Conservation (phyloP, 208 protist species). For the Trypanosomatidae sp. region DNA sequence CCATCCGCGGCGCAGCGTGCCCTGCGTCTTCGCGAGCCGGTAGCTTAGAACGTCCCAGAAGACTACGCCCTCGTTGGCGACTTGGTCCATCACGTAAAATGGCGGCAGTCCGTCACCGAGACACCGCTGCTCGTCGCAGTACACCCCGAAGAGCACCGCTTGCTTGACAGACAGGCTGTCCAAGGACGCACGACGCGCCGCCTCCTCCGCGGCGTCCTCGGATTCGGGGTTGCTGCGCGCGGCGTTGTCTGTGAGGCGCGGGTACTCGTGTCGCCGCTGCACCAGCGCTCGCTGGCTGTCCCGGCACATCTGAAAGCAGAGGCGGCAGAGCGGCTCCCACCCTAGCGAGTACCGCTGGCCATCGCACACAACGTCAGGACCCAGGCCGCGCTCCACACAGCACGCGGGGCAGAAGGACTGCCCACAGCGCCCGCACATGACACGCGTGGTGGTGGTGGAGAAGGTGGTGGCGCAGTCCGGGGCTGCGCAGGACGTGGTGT, state of each 20-base stretch:
- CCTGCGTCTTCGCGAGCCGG: slow-evolving; percentile 20
- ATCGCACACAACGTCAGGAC: slow-evolving; percentile 37
- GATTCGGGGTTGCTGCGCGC: background rate
- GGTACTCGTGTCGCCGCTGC: slow-evolving; percentile 13
- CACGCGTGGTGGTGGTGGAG: slow-evolving; percentile 32
- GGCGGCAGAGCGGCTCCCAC: slow-evolving; percentile 57
- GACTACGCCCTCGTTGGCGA: slow-evolving; percentile 4
- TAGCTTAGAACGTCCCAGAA: slow-evolving; percentile 26
- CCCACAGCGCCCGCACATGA: slow-evolving; percentile 73
- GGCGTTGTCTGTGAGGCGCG: slow-evolving; percentile 9
- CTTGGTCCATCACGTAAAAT: slow-evolving; percentile 24
- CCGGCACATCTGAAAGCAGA: slow-evolving; percentile 51
- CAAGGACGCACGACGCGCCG: background rate
- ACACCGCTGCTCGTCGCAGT: slow-evolving; percentile 23
- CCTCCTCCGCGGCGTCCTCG: slow-evolving; percentile 5
- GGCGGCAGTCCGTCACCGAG: slow-evolving; percentile 27
- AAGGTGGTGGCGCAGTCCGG: slow-evolving; percentile 42
- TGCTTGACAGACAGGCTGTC: slow-evolving; percentile 28
- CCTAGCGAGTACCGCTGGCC: slow-evolving; percentile 38
- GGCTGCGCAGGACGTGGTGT: slow-evolving; percentile 26
- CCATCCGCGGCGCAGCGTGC: slow-evolving; percentile 17
- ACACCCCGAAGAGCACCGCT: slow-evolving; percentile 24
- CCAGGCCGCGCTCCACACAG: slow-evolving; percentile 42
- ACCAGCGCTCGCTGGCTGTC: slow-evolving; percentile 24
- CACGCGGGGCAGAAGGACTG: slow-evolving; percentile 70